Evolutionary conservation across 2,329 filamentous ascomycete species (phyloP).

Genomic region (Diaporthe amygdali): DNA sequence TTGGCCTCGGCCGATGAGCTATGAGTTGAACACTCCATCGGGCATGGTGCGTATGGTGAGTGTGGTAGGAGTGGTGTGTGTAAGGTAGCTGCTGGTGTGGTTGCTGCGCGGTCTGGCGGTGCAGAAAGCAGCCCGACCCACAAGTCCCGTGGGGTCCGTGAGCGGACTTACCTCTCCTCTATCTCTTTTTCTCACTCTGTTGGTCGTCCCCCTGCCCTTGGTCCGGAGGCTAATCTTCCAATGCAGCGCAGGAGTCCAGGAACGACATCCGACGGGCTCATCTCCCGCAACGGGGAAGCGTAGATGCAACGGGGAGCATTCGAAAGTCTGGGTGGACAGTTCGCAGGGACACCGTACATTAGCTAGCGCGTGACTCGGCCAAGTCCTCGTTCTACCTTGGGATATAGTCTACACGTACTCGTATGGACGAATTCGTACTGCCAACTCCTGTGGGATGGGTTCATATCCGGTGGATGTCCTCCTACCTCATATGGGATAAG

Average conservation of each 20-base stretch:
- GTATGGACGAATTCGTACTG: too few relatives aligned
- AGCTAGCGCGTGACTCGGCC: neutral
- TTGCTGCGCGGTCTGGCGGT: neutral
- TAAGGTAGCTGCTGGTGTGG: too few relatives aligned
- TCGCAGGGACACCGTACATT: neutral
- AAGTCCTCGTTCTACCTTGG: too few relatives aligned
- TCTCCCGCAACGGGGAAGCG: neutral
- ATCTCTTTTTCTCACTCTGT: neutral
- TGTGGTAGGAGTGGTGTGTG: neutral
- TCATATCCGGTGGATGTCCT: neutral
- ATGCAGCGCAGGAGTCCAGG: neutral
- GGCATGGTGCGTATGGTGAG: neutral
- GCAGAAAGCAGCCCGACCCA: neutral
- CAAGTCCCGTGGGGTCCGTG: neutral
- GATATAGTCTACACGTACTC: too few relatives aligned
- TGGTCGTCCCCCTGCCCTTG: neutral
- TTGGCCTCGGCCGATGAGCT: neutral
- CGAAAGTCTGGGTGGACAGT: neutral
- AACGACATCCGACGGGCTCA: slow-evolving; percentile 2
- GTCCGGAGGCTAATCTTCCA: neutral
- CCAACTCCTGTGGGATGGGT: neutral
- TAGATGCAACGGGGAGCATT: neutral
- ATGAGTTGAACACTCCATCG: too few relatives aligned
- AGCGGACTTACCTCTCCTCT: neutral
- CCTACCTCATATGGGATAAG: neutral